Evolutionary conservation across 495 filamentous ascomycete species (phyloP).

Genomic region (Haplographium delicatum): DNA sequence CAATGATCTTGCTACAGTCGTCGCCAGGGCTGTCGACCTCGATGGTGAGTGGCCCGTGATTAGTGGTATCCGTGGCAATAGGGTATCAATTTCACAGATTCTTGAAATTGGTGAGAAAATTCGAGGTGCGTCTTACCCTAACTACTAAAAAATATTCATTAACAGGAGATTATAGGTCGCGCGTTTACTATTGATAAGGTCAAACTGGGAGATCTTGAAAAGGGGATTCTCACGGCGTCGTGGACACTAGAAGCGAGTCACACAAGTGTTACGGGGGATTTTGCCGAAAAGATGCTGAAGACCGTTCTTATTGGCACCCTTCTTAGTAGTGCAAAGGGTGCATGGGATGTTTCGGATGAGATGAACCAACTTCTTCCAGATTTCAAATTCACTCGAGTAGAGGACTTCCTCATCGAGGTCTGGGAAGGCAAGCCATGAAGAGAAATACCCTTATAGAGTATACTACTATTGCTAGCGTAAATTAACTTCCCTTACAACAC

Average conservation of each 20-base stretch:
- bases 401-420: conserved; percentile 41
- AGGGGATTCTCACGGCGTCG: conserved; percentile 37
- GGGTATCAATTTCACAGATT: conserved; percentile 36
- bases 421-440: conserved; percentile 40
- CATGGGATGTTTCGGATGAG: conserved; percentile 42
- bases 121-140: conserved; percentile 35
- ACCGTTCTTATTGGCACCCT: conserved; percentile 35
- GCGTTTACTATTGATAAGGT: conserved; percentile 41
- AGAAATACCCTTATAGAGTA: background rate
- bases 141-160: background rate
- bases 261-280: conserved; percentile 36
- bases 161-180: conserved; percentile 21
- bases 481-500: too few species aligned
- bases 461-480: too few species aligned
- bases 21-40: conserved; percentile 47
- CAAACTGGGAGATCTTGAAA: conserved; percentile 39
- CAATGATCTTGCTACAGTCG: conserved; percentile 39
- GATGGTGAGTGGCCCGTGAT: conserved; percentile 48
- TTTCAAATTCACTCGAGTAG: conserved; percentile 41
- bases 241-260: conserved; percentile 40
- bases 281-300: conserved; percentile 27
- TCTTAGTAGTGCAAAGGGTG: conserved; percentile 33
- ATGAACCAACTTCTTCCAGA: conserved; percentile 49
- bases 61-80: conserved; percentile 48
- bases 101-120: conserved; percentile 43